Conservation (phyloP, 2,329 filamentous ascomycete species). For the Nigrospora sphaerica region DNA sequence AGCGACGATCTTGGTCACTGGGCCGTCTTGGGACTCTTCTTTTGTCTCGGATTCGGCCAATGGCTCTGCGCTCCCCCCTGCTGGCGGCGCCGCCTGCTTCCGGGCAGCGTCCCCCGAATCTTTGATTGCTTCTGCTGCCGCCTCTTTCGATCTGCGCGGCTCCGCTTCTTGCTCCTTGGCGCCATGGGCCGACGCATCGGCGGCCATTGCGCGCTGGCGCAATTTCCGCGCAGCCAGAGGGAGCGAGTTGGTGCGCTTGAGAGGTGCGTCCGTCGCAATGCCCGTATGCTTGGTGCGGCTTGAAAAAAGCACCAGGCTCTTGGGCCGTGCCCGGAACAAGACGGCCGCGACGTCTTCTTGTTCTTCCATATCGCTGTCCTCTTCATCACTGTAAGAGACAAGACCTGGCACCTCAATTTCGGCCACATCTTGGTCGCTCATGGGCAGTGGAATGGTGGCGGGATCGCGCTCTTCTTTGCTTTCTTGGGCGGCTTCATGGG, state of each 20-base stretch:
- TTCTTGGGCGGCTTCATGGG: neutral
- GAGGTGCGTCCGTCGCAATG: slow-evolving; percentile 9
- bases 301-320: slow-evolving; percentile 16
- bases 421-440: slow-evolving; percentile 59
- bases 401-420: slow-evolving; percentile 77
- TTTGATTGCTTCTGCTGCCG: neutral
- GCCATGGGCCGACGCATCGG: neutral
- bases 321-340: slow-evolving; percentile 8
- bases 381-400: slow-evolving; percentile 55
- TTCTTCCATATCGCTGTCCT: slow-evolving; percentile 37
- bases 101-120: neutral
- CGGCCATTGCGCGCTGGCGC: neutral
- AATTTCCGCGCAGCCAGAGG: slow-evolving; percentile 26
- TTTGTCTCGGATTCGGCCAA: slow-evolving; percentile 1
- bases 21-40: slow-evolving; percentile 1
- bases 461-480: slow-evolving; percentile 28
- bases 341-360: slow-evolving; percentile 21
- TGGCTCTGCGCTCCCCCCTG: too few species aligned
- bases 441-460: slow-evolving; percentile 61
- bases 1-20: slow-evolving; percentile 7
- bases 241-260: slow-evolving; percentile 42
- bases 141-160: neutral
- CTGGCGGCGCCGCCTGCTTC: neutral
- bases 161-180: neutral
- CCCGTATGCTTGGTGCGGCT: slow-evolving; percentile 23